A percentile compares a stretch with the other conserved stretches of the same genome.
Evolutionary conservation across 106 monocot genomes (phyloP).

Genomic region (Apostasia ramifera): DNA sequence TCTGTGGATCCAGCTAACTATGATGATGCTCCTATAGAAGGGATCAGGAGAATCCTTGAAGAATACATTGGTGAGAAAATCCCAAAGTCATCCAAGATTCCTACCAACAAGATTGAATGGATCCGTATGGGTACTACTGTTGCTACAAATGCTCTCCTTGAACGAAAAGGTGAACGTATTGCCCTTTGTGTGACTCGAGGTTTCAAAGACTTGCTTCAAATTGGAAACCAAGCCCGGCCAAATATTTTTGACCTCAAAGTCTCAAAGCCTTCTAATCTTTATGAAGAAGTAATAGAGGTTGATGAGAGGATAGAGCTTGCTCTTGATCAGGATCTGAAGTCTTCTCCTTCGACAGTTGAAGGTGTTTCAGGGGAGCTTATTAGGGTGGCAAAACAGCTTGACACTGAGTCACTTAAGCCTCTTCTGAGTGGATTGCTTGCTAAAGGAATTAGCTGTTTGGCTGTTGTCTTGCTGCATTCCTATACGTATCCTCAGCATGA

Average conservation of each 20-base stretch:
- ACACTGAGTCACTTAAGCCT: slow-evolving; percentile 52
- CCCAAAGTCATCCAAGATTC: slow-evolving; percentile 76
- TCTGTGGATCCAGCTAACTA: slow-evolving; percentile 92
- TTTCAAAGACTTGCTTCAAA: slow-evolving; percentile 85
- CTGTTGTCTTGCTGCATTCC: slow-evolving; percentile 90
- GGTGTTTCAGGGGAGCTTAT: slow-evolving; percentile 85
- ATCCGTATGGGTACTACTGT: slow-evolving; percentile 98
- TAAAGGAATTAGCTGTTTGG: slow-evolving; percentile 79
- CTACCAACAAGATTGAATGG: slow-evolving; percentile 87
- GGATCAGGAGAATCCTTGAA: slow-evolving; percentile 80
- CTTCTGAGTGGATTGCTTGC: slow-evolving; percentile 55
- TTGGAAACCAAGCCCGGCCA: slow-evolving; percentile 92
- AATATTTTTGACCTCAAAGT: slow-evolving; percentile 89
- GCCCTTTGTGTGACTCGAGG: slow-evolving; percentile 87
- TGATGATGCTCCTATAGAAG: slow-evolving; percentile 90
- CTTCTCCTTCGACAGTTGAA: slow-evolving; percentile 23
- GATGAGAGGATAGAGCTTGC: slow-evolving; percentile 89
- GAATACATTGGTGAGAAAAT: slow-evolving; percentile 56
- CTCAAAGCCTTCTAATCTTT: slow-evolving; percentile 78
- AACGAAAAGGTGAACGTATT: slow-evolving; percentile 86
- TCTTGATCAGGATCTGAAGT: slow-evolving; percentile 20
- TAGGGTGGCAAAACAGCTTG: slow-evolving; percentile 55
- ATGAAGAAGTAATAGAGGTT: slow-evolving; percentile 86
- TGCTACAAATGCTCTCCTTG: slow-evolving; percentile 93
- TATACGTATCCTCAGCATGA: slow-evolving; percentile 93